A percentile compares a stretch with the other conserved stretches of the same genome.
Evolutionary conservation across 176 grass and related monocot genomes (phyloP).

Genomic region (Ensete ventricosum): DNA sequence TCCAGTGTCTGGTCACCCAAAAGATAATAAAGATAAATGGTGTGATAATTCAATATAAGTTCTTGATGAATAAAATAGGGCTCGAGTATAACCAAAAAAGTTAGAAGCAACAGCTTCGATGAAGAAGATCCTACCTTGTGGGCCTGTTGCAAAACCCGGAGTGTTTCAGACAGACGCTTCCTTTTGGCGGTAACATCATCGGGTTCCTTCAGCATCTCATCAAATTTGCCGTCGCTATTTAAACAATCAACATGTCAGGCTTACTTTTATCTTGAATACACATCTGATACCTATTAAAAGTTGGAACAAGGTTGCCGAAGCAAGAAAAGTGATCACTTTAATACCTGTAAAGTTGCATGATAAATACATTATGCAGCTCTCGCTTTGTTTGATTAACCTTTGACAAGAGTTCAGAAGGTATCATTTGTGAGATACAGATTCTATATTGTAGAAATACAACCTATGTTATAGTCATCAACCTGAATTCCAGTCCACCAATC

Average conservation of each 20-base stretch:
- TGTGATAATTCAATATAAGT: neutral
- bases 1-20: slow-evolving; percentile 64
- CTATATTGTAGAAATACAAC: too few relatives aligned
- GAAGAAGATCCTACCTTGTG: slow-evolving; percentile 44
- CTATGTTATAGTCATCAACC: too few relatives aligned
- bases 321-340: slow-evolving; percentile 8
- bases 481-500: too few relatives aligned
- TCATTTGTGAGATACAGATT: neutral
- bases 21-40: neutral
- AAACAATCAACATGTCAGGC: neutral
- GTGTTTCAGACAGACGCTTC: slow-evolving; percentile 65
- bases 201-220: slow-evolving; percentile 87
- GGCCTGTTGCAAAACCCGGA: slow-evolving; percentile 86
- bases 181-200: slow-evolving; percentile 80
- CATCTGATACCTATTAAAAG: slow-evolving; percentile 1
- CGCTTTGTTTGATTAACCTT: slow-evolving; percentile 97
- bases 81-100: neutral
- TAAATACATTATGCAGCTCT: slow-evolving; percentile 91
- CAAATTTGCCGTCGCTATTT: slow-evolving; percentile 58
- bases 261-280: neutral
- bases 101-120: neutral
- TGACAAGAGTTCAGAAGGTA: neutral
- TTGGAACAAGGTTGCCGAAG: neutral
- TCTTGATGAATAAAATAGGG: neutral
- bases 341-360: slow-evolving; percentile 81